These are phyloP conservation scores for Chamaecrista fasciculata DNA, from an alignment of 306 rosid species.

Conservation along the genomic window DNA sequence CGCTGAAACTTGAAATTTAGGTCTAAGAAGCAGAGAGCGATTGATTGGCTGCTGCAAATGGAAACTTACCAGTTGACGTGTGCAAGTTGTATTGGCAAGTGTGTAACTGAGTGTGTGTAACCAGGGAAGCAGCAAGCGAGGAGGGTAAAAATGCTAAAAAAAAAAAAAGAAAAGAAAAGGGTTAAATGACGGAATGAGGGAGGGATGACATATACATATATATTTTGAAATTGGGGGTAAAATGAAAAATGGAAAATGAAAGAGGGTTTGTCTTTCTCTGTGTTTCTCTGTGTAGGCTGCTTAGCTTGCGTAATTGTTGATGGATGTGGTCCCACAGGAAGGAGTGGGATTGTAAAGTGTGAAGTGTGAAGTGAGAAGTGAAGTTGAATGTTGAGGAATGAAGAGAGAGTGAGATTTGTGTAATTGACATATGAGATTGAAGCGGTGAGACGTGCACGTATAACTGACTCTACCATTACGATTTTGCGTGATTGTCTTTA, in stretches of 20 bases:
- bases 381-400: neutral
- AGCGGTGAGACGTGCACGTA: constrained; percentile 2
- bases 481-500: neutral
- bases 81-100: neutral
- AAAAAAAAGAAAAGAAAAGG: constrained; percentile 28
- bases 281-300: constrained; percentile 13
- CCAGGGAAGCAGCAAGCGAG: neutral
- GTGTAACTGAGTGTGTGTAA: too few relatives aligned
- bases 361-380: neutral
- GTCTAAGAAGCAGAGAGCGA: too few relatives aligned
- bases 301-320: neutral
- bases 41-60: too few relatives aligned
- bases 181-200: constrained; percentile 22
- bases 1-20: neutral
- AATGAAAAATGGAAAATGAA: constrained; percentile 27
- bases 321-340: constrained; percentile 50
- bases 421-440: too few relatives aligned
- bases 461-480: neutral
- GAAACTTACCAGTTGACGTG: constrained; percentile 27
- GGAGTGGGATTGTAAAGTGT: too few relatives aligned
- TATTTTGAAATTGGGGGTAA: constrained; percentile 13
- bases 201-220: too few relatives aligned
- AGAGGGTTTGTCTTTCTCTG: too few relatives aligned
- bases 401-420: constrained; percentile 6
- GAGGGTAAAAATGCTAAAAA: neutral